Percentiles rank a stretch among this genome's conserved stretches.
These are phyloP conservation scores for Penicillium sp. DNA, from an alignment of 2,329 filamentous ascomycete species.

Conservation along the genomic window DNA sequence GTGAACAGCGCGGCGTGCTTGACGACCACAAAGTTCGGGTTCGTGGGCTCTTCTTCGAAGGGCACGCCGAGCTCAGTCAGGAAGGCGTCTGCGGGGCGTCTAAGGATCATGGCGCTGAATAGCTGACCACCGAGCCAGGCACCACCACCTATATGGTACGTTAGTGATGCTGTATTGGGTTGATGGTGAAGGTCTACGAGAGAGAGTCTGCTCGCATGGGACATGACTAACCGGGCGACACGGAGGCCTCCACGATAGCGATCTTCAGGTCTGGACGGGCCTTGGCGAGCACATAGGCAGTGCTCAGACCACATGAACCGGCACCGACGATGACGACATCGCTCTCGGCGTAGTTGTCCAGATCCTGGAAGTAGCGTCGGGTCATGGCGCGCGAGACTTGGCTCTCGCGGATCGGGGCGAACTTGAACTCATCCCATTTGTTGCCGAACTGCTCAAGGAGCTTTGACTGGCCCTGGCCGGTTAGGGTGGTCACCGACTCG, in stretches of 20 bases:
- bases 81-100: constrained; percentile 86
- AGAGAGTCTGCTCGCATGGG: background rate
- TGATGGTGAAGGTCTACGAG: background rate
- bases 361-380: constrained; percentile 84
- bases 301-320: constrained; percentile 80
- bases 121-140: constrained; percentile 93
- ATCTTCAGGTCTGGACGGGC: constrained; percentile 87
- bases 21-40: constrained; percentile 84
- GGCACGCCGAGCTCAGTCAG: constrained; percentile 76
- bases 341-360: constrained; percentile 85
- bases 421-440: constrained; percentile 79
- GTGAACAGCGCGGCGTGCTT: constrained; percentile 94
- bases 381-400: constrained; percentile 94
- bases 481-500: constrained; percentile 43
- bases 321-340: constrained; percentile 93
- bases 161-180: background rate
- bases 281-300: constrained; percentile 80
- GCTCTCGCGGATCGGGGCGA: constrained; percentile 83
- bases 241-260: constrained; percentile 82
- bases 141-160: constrained; percentile 61
- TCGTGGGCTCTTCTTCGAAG: constrained; percentile 84
- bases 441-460: constrained; percentile 65
- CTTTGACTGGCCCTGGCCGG: constrained; percentile 49
- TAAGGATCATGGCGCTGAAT: constrained; percentile 93
- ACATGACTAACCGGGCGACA: constrained; percentile 62